A percentile compares a stretch with the other conserved stretches of the same genome.
These are phyloP conservation scores for Globisporangium uncinulatum DNA, from an alignment of 352 stramenopile genomes.

Conservation along the genomic window DNA sequence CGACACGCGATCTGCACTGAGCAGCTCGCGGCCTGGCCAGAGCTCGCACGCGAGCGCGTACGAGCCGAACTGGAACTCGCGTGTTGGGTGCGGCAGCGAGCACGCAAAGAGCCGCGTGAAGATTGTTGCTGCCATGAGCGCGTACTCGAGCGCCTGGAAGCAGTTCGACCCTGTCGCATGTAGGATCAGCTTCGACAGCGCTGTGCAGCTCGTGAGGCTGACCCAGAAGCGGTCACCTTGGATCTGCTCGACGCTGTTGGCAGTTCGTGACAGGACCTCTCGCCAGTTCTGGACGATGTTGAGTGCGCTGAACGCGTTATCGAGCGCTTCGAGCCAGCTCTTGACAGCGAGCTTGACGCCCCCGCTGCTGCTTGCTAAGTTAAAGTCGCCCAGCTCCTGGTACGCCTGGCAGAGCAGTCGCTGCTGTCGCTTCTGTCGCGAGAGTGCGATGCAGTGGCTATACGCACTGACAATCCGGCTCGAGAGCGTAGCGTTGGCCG, in stretches of 20 bases:
- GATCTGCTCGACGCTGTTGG: conserved; percentile 22
- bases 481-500: conserved; percentile 3
- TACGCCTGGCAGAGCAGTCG: conserved; percentile 50
- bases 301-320: conserved; percentile 65
- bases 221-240: conserved; percentile 54
- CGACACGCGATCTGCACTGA: conserved; percentile 34
- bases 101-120: conserved; percentile 54
- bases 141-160: conserved; percentile 45
- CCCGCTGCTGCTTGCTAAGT: conserved; percentile 32
- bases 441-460: conserved; percentile 42
- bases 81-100: conserved; percentile 52
- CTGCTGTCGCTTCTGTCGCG: conserved; percentile 64
- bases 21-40: conserved; percentile 50
- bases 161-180: conserved; percentile 26
- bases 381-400: conserved; percentile 67
- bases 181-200: conserved; percentile 53
- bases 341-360: conserved; percentile 43
- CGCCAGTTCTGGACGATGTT: conserved; percentile 44
- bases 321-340: conserved; percentile 62
- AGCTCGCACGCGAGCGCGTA: conserved; percentile 48
- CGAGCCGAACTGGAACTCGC: conserved; percentile 50
- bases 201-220: conserved; percentile 40
- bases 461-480: conserved; percentile 36
- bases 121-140: conserved; percentile 54
- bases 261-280: conserved; percentile 24